Conservation (phyloP, 1,284 basidiomycete species). For the Filobasidium uniguttulatum region DNA sequence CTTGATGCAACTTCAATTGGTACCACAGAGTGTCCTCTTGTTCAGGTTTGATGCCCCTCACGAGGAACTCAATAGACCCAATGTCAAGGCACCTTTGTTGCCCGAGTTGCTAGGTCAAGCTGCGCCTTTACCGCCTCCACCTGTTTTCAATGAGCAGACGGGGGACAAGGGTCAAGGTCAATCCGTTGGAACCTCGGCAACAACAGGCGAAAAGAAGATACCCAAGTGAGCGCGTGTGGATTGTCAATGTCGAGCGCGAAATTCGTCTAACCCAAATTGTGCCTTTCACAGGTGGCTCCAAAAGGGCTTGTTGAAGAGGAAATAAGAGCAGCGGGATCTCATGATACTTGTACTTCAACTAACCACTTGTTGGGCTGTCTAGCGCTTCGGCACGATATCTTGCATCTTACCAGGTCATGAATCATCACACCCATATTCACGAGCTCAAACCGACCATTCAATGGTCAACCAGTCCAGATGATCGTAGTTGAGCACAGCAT, state of each 20-base stretch:
- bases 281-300: slow-evolving; percentile 28
- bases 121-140: slow-evolving; percentile 27
- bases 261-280: background rate
- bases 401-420: too few relatives aligned
- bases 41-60: slow-evolving; percentile 30
- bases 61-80: slow-evolving; percentile 31
- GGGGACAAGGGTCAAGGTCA: background rate
- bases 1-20: slow-evolving; percentile 29
- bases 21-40: slow-evolving; percentile 35
- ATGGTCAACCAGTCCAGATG: too few relatives aligned
- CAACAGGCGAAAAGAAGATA: slow-evolving; percentile 26
- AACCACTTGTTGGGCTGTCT: too few relatives aligned
- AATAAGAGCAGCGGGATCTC: slow-evolving; percentile 2
- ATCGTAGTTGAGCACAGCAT: too few relatives aligned
- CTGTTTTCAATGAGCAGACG: background rate
- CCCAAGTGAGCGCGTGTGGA: slow-evolving; percentile 22
- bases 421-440: too few relatives aligned
- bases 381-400: too few relatives aligned
- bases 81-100: slow-evolving; percentile 27
- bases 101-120: slow-evolving; percentile 24
- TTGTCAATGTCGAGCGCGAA: slow-evolving; percentile 1
- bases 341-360: too few relatives aligned
- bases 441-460: too few relatives aligned
- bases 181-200: background rate
- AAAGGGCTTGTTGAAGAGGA: slow-evolving; percentile 34